phyloP scores from a whole-genome alignment of 345 rosid species.

The Eutrema japonicum region DNA sequence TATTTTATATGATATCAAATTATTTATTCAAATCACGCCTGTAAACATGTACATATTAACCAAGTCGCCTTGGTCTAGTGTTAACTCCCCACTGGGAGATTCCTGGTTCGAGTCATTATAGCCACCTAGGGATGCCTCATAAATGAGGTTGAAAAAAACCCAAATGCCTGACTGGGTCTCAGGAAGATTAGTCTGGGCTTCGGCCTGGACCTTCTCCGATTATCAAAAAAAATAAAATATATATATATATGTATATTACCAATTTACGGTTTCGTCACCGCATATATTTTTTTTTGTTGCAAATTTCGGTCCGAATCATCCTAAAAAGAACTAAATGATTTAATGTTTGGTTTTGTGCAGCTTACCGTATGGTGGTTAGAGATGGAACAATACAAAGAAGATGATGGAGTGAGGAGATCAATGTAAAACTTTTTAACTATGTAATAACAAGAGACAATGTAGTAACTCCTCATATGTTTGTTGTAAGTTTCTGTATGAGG shows the following conservation, averaged over 20 bases:
- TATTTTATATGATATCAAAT: neutral
- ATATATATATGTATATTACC: too few relatives aligned
- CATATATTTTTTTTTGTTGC: too few relatives aligned
- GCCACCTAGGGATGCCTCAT: too few relatives aligned
- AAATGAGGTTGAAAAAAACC: too few relatives aligned
- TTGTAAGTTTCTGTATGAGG: conserved; percentile 6
- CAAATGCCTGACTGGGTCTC: too few relatives aligned
- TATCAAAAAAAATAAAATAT: too few relatives aligned
- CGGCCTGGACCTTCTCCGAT: too few relatives aligned
- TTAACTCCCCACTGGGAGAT: too few relatives aligned
- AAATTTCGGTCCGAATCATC: neutral
- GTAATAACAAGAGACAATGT: conserved; percentile 28
- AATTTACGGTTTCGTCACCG: neutral
- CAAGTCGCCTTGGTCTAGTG: too few relatives aligned
- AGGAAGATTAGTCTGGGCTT: too few relatives aligned
- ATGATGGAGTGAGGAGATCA: conserved; percentile 21
- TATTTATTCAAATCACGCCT: neutral
- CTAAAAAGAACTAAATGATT: neutral
- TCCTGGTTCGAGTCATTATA: too few relatives aligned
- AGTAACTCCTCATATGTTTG: conserved; percentile 19
- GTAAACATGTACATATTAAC: neutral
- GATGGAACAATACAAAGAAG: conserved; percentile 22
- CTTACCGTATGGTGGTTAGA: conserved; percentile 44
- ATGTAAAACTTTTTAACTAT: conserved; percentile 34
- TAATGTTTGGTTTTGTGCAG: conserved; percentile 31